These are phyloP conservation scores for Trichoderma sp. DNA, from an alignment of 2,329 filamentous ascomycete genomes.

Conservation along the genomic window DNA sequence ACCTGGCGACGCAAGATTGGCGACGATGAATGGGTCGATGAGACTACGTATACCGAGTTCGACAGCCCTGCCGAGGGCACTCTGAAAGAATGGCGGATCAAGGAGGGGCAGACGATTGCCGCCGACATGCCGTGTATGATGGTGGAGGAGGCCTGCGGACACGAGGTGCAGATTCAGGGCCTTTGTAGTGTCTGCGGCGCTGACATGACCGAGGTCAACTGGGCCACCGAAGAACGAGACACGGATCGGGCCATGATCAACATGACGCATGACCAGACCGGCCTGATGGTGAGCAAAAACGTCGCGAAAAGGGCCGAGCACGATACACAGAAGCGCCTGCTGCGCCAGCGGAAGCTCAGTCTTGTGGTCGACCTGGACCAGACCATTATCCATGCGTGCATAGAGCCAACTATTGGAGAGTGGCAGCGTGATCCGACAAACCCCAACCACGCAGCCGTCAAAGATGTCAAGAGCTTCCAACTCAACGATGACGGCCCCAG, in stretches of 20 bases:
- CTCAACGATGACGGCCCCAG: slow-evolving; percentile 80
- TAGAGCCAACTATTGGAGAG: slow-evolving; percentile 93
- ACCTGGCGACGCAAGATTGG: slow-evolving; percentile 75
- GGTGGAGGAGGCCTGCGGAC: slow-evolving; percentile 87
- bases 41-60: slow-evolving; percentile 74
- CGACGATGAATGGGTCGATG: slow-evolving; percentile 61
- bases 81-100: slow-evolving; percentile 74
- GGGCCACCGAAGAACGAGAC: slow-evolving; percentile 77
- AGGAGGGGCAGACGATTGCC: slow-evolving; percentile 63
- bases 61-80: slow-evolving; percentile 82
- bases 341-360: slow-evolving; percentile 80
- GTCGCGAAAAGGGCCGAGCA: slow-evolving; percentile 83
- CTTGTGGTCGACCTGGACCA: slow-evolving; percentile 97
- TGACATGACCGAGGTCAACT: slow-evolving; percentile 91
- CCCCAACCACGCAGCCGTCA: slow-evolving; percentile 87
- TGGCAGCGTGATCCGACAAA: slow-evolving; percentile 89
- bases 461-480: slow-evolving; percentile 86
- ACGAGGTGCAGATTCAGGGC: slow-evolving; percentile 87
- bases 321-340: slow-evolving; percentile 78
- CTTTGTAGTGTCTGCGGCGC: slow-evolving; percentile 91
- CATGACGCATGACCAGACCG: slow-evolving; percentile 90
- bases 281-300: slow-evolving; percentile 78
- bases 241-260: slow-evolving; percentile 88
- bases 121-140: slow-evolving; percentile 64
- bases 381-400: slow-evolving; percentile 97